Conservation (phyloP, 805 yeast genomes). For the Myxozyma melibiosi region DNA sequence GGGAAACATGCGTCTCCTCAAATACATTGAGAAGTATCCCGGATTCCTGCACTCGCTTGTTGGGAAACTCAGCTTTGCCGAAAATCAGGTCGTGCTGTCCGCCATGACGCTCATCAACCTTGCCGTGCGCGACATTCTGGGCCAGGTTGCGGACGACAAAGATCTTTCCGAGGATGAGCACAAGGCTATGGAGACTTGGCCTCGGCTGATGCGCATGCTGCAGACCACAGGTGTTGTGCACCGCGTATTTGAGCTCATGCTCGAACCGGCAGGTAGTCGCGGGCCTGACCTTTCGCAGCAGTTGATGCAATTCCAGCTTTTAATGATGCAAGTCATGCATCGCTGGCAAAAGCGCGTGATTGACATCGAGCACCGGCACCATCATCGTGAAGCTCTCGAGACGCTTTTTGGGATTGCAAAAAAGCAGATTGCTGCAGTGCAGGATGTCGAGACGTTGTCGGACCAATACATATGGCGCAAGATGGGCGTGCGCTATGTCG, state of each 20-base stretch:
- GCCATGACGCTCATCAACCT: constrained; percentile 13
- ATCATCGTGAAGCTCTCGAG: constrained; percentile 2
- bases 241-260: constrained; percentile 6
- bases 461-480: constrained; percentile 9
- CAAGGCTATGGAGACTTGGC: constrained; percentile 5
- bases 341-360: constrained; percentile 2
- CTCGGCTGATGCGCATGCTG: not conserved
- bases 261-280: not conserved
- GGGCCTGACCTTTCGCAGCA: not conserved
- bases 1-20: not conserved
- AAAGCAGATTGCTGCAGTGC: not conserved
- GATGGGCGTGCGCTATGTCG: constrained; percentile 13
- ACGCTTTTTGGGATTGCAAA: not conserved
- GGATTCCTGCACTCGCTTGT: constrained; percentile 2
- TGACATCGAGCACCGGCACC: not conserved
- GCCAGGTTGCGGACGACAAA: not conserved
- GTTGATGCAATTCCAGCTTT: constrained; percentile 1
- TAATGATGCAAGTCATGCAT: not conserved
- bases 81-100: constrained; percentile 2
- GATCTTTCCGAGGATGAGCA: not conserved
- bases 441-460: not conserved
- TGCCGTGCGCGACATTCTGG: constrained; percentile 9
- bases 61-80: not conserved
- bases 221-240: not conserved
- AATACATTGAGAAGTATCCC: not conserved